Evolutionary conservation across 106 monocot species (phyloP), one percentile per base, ranked within the genome.

Genomic region (Allium sativum): DNA sequence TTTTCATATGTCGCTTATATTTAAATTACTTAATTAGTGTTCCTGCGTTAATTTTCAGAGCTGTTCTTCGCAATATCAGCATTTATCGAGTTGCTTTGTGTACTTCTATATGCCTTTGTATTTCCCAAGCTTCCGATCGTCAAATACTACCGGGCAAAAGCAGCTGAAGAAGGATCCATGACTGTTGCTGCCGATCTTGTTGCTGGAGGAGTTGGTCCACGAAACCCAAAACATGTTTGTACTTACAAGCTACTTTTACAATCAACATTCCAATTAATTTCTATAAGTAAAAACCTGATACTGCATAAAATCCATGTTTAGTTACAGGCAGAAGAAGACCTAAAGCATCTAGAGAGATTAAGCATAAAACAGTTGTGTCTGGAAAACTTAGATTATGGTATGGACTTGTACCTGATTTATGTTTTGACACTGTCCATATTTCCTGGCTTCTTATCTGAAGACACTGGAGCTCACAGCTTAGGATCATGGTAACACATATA

Each of bases 61-160:
- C 10, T 86, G 59, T 86, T 86, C 75, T 86, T 81, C 64, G 72
- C 72, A 43, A 21, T 86, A 40, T 62, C 86, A 55, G 53, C 82
- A 52, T 79, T 94, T 55, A 78, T 82, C 9, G 89, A 94, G 83
- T 61, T 94, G 6, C 61, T 90, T 5, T 94, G 83, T 56, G 70
- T 94, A 45, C 73, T 94, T 51, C 65, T 94, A 18, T 90, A 94
- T 65, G 86, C 94, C 15, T 81, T 83, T 44, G 43, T 94, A 74
- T 94, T 94, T 72, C 86, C 94, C 53, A 94, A 89, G 48, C 45
- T 94, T 31, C 86, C 89, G 10, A 84, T 94, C 41, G 85, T 86
- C 18, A 81, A 81, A 56, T 78, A 78, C 17, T 86, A 76, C 65
- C 77, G 85, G 9, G 50, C 75, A 31, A 86, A 81, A 47, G 85